These are phyloP conservation scores for Cryptosporidium sp. DNA, from an alignment of 169 alveolate species.

Conservation along the genomic window DNA sequence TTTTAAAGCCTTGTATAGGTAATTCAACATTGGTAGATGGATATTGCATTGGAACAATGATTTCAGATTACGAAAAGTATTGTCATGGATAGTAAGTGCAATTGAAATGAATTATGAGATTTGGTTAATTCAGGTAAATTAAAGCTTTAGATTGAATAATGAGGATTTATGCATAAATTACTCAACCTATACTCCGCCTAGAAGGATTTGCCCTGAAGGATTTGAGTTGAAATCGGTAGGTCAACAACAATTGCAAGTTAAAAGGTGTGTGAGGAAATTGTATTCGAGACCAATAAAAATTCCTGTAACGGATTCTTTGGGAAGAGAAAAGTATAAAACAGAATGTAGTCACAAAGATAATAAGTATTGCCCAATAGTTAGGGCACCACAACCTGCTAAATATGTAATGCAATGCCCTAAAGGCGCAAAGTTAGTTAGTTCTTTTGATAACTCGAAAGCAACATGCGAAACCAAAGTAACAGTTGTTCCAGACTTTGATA, in stretches of 20 bases:
- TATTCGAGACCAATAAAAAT: constrained; percentile 72
- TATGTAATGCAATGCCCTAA: constrained; percentile 66
- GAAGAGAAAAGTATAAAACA: constrained; percentile 19
- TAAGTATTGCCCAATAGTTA: constrained; percentile 49
- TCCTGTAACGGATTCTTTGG: constrained; percentile 60
- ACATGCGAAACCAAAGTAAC: constrained; percentile 64
- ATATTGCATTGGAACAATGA: constrained; percentile 74
- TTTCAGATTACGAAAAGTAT: constrained; percentile 69
- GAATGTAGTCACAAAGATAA: constrained; percentile 45
- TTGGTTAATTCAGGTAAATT: background rate
- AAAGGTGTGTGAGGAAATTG: constrained; percentile 53
- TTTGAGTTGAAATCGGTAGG: constrained; percentile 57
- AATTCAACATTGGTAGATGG: constrained; percentile 71
- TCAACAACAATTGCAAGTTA: constrained; percentile 26
- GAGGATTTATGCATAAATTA: constrained; percentile 67
- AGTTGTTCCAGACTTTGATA: constrained; percentile 62
- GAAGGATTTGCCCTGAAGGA: constrained; percentile 74
- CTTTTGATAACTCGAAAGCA: constrained; percentile 60
- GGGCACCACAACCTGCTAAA: constrained; percentile 41
- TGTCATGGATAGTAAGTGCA: constrained; percentile 61
- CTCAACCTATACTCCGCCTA: constrained; percentile 55
- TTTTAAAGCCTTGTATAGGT: constrained; percentile 51
- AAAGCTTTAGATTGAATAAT: constrained; percentile 38
- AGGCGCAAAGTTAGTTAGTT: constrained; percentile 48
- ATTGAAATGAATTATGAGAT: background rate